Conservation (phyloP, 176 grass and related monocot species). For the Lolium rigidum region DNA sequence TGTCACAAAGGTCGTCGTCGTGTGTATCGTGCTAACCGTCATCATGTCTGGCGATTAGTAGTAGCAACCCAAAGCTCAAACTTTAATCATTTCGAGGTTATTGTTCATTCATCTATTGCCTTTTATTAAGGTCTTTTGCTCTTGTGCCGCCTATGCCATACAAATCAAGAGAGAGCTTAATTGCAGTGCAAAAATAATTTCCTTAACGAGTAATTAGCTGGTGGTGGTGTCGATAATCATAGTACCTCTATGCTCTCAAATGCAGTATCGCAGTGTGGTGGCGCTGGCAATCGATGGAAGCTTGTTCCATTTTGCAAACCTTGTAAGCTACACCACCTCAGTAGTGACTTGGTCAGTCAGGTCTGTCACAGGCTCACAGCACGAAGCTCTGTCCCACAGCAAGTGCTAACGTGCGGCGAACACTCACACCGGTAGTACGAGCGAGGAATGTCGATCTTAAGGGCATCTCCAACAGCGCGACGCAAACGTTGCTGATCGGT, state of each 20-base stretch:
- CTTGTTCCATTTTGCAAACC: not conserved
- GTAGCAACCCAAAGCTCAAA: not conserved
- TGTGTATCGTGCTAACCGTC: conserved; percentile 38
- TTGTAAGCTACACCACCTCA: conserved; percentile 29
- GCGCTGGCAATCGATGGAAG: conserved; percentile 6
- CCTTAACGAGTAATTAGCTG: not conserved
- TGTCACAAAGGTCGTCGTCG: conserved; percentile 8
- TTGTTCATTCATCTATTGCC: not conserved
- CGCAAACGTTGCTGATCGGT: too few species aligned
- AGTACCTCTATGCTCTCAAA: not conserved
- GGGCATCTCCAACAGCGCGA: too few species aligned
- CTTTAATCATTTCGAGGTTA: not conserved
- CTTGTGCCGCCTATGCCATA: not conserved
- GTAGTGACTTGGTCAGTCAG: not conserved
- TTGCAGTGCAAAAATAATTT: too few species aligned
- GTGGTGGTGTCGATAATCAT: not conserved
- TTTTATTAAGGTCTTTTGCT: not conserved
- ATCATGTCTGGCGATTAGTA: conserved; percentile 48
- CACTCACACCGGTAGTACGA: not conserved
- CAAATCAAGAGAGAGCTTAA: too few species aligned
- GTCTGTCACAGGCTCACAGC: not conserved
- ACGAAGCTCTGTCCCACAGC: not conserved
- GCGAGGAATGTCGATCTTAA: too few species aligned
- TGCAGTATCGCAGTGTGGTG: not conserved
- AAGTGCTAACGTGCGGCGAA: not conserved